Conservation (phyloP, 257 asterid genomes). For the Solanum clarkiae region DNA sequence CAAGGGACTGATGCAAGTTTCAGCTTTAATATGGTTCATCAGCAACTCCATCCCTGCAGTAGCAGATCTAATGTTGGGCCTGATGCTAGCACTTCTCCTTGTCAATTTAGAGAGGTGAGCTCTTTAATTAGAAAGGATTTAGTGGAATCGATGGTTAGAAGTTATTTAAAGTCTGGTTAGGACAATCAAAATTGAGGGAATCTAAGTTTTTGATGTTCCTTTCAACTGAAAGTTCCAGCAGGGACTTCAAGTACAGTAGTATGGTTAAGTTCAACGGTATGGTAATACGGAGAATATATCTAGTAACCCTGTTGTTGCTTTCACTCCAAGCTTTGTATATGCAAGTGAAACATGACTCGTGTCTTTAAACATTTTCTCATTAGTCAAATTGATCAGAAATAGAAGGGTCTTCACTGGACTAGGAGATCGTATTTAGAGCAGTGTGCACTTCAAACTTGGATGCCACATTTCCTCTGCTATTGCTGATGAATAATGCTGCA, state of each 20-base stretch:
- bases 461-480: neutral
- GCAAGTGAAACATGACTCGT: neutral
- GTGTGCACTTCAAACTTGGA: neutral
- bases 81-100: conserved; percentile 29
- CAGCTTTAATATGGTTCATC: conserved; percentile 36
- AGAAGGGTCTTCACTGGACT: neutral
- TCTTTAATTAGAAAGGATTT: conserved; percentile 26
- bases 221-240: neutral
- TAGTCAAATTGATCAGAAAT: neutral
- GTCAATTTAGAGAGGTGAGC: conserved; percentile 55
- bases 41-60: conserved; percentile 50
- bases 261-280: neutral
- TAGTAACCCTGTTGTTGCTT: neutral
- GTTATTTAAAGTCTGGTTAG: conserved; percentile 28
- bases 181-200: conserved; percentile 31
- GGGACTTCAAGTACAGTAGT: neutral
- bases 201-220: neutral
- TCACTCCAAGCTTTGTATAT: neutral
- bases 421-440: neutral
- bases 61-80: conserved; percentile 32
- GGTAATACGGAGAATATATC: neutral
- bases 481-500: neutral
- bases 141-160: neutral
- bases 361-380: neutral
- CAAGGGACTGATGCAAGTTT: conserved; percentile 24